These are phyloP conservation scores for Tetramitus jugosus DNA, from an alignment of 208 protist species.

Conservation along the genomic window DNA sequence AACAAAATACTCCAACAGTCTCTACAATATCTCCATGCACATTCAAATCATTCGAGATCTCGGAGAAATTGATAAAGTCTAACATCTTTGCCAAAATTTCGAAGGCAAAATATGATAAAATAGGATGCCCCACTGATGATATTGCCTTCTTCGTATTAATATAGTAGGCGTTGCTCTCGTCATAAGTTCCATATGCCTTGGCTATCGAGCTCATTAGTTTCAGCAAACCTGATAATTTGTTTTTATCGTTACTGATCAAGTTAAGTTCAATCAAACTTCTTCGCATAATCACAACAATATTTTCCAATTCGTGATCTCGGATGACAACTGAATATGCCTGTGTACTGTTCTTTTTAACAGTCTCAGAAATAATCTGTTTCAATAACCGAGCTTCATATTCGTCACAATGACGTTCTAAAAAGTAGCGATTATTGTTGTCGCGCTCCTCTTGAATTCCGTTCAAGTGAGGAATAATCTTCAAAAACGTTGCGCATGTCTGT, in stretches of 20 bases:
- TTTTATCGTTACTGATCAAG: not conserved
- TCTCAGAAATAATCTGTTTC: no score
- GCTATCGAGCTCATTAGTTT: not conserved
- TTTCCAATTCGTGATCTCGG: slow-evolving; percentile 7
- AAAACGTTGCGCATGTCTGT: not conserved
- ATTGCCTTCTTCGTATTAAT: no score
- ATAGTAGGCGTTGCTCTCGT: not conserved
- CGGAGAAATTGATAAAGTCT: not conserved
- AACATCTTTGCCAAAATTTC: not conserved
- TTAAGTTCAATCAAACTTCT: not conserved
- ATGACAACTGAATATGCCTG: no score
- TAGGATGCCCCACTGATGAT: not conserved
- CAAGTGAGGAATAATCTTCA: not conserved
- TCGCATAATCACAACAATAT: not conserved
- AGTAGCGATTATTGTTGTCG: no score
- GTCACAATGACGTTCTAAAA: not conserved
- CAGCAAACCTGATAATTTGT: not conserved
- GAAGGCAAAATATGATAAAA: not conserved
- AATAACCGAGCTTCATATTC: not conserved
- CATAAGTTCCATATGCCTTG: not conserved
- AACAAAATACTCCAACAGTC: not conserved
- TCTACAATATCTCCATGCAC: not conserved
- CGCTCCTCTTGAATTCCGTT: no score
- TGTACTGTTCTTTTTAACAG: no score
- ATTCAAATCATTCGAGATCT: not conserved